Evolutionary conservation across 495 filamentous ascomycete species (phyloP), one percentile per base, ranked within the genome.

Genomic region (Melanomma pulvis-pyrius): DNA sequence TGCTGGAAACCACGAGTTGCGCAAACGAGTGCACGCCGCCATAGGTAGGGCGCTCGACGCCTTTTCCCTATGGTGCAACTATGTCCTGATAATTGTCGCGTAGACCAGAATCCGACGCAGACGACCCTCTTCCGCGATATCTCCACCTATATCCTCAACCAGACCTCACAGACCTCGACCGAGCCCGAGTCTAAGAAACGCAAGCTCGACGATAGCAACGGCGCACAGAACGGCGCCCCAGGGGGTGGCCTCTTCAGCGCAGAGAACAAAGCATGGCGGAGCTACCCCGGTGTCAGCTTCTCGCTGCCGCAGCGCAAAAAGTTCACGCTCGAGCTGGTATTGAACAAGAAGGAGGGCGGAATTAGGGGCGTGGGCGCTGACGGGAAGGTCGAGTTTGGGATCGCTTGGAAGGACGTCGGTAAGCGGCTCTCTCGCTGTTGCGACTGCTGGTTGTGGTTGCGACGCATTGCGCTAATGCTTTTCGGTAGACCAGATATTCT

Each of bases 221-320:
- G 65, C 17, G 62, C 47, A 7, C 47, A 34, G 46, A 67, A 68
- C 36, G 67, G 67, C 1, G 41, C 47, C 2, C 28, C 55, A 26
- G 52, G 61, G n/a, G 52, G 54, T 26, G 64, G 59, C 25, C 61
- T 65, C 34, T 32, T 32, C 15, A 64, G 52, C 51, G 7, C 64
- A 9, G 32, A 49, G 19, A 41, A 49, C 12, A 58, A 52, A 30
- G 63, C 72, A 41, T 62, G 61, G 48, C 47, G 51, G 15, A 48
- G 53, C 13, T 60, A 59, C 29, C 52, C 60, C 1, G 75, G 78
- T 22, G 70, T 75, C 60, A 75, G 73, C 63, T 76, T 78, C 60
- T 73, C 73, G 22, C 63, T 77, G 5, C 94, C 94, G 17, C 89
- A 91, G 78, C 83, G 94, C 65, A 98, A 97, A 80, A 98, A 98